A percentile compares a stretch with the other conserved stretches of the same genome.
phyloP scores from a whole-genome alignment of 2,329 filamentous ascomycete species.

The Verticillium nubilum region DNA sequence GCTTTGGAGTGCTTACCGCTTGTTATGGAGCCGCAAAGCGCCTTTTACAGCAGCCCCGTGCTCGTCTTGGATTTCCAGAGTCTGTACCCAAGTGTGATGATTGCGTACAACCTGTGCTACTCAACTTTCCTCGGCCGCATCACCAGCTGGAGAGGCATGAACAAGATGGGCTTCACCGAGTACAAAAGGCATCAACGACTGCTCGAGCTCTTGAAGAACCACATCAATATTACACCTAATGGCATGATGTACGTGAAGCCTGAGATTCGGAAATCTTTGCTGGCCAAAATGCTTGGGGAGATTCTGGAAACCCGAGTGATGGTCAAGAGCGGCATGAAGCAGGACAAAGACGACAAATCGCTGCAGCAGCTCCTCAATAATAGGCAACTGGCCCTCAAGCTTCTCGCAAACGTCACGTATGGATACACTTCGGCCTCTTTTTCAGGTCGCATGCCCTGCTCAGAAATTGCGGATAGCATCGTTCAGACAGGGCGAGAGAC shows the following conservation, averaged over 20 bases:
- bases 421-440: conserved; percentile 97
- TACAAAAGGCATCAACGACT: conserved; percentile 74
- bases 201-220: conserved; percentile 70
- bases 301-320: conserved; percentile 95
- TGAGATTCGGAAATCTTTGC: conserved; percentile 78
- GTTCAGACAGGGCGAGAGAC: conserved; percentile 95
- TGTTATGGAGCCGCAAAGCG: conserved; percentile 96
- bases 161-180: conserved; percentile 92
- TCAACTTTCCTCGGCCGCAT: conserved; percentile 91
- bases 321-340: conserved; percentile 96
- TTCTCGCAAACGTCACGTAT: conserved; percentile 98
- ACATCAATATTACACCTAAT: conserved; percentile 91
- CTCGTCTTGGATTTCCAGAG: conserved; percentile 95
- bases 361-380: conserved; percentile 89
- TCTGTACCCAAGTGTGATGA: conserved; percentile 96
- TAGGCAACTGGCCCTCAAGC: conserved; percentile 85
- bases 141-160: conserved; percentile 78
- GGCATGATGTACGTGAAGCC: conserved; percentile 93
- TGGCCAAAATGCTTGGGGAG: conserved; percentile 95
- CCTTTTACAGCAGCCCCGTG: conserved; percentile 85
- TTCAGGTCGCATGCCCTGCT: conserved; percentile 95
- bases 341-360: conserved; percentile 80
- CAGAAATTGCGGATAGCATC: conserved; percentile 96
- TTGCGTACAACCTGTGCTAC: conserved; percentile 98
- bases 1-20: conserved; percentile 89